Conservation (phyloP, 2,329 filamentous ascomycete species). For the Sporothrix brunneoviolacea region DNA sequence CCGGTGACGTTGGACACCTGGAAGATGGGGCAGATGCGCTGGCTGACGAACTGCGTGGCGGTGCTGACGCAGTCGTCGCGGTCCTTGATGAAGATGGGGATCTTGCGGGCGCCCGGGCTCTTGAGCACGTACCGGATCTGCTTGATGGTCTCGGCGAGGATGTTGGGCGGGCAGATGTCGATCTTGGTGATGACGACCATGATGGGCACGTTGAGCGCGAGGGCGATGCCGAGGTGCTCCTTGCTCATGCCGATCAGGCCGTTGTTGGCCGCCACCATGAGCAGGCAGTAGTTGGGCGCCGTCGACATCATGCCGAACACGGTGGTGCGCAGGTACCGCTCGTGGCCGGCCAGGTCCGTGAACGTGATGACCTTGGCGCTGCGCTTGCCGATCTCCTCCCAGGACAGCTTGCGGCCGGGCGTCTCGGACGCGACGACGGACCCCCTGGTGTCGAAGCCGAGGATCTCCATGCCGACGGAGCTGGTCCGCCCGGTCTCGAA, state of each 20-base stretch:
- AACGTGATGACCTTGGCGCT: conserved; percentile 97
- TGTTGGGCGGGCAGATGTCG: conserved; percentile 93
- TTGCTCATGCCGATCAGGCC: conserved; percentile 97
- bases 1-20: conserved; percentile 98
- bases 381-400: conserved; percentile 95
- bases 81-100: conserved; percentile 90
- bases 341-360: conserved; percentile 90
- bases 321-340: conserved; percentile 89
- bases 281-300: conserved; percentile 91
- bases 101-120: conserved; percentile 86
- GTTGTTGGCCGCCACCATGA: conserved; percentile 99
- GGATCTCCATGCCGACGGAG: conserved; percentile 97
- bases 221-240: conserved; percentile 90
- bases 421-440: conserved; percentile 75
- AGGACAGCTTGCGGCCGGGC: conserved; percentile 73
- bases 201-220: conserved; percentile 91
- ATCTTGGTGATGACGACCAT: conserved; percentile 99
- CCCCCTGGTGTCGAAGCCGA: conserved; percentile 88
- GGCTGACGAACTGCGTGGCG: conserved; percentile 89
- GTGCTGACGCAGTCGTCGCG: conserved; percentile 91
- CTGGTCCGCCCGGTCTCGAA: conserved; percentile 92
- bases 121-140: conserved; percentile 92
- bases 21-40: conserved; percentile 94
- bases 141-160: conserved; percentile 84
- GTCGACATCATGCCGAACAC: conserved; percentile 92